phyloP scores from a whole-genome alignment of 331 rosid genomes.

The Rosa hybrid region DNA sequence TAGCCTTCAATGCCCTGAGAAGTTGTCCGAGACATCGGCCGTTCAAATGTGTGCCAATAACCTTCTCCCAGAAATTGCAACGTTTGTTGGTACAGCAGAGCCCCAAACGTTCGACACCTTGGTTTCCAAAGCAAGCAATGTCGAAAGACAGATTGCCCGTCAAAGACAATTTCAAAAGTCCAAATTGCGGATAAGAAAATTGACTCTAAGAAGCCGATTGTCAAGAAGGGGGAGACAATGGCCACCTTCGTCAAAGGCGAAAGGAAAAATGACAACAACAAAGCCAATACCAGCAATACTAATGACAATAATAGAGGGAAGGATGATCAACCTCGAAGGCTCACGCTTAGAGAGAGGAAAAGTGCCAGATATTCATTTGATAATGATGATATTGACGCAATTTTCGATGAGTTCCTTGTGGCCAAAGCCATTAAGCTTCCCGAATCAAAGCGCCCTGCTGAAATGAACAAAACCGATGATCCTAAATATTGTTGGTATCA shows the following conservation, averaged over 20 bases:
- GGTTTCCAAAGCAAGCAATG: not conserved
- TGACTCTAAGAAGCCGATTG: not conserved
- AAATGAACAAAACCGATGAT: not conserved
- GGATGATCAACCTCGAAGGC: not conserved
- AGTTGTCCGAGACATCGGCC: not conserved
- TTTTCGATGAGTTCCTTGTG: not conserved
- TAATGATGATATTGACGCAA: not conserved
- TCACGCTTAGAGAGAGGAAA: not conserved
- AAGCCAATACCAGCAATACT: not conserved
- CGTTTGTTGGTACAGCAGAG: not conserved
- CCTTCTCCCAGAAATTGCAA: not conserved
- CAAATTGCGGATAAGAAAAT: not conserved
- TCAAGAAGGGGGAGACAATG: not conserved
- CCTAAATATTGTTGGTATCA: not conserved
- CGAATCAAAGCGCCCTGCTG: not conserved
- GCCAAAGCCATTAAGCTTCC: not conserved
- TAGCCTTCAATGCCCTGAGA: not conserved
- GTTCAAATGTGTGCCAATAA: not conserved
- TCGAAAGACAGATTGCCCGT: not conserved
- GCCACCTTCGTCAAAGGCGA: not conserved
- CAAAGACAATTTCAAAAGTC: not conserved
- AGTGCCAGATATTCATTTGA: not conserved
- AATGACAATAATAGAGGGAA: no score
- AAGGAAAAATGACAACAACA: not conserved
- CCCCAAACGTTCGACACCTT: not conserved